Evolutionary conservation across 305 asterid species (phyloP), one percentile per base, ranked within the genome.

Genomic region (Ajuga reptans): DNA sequence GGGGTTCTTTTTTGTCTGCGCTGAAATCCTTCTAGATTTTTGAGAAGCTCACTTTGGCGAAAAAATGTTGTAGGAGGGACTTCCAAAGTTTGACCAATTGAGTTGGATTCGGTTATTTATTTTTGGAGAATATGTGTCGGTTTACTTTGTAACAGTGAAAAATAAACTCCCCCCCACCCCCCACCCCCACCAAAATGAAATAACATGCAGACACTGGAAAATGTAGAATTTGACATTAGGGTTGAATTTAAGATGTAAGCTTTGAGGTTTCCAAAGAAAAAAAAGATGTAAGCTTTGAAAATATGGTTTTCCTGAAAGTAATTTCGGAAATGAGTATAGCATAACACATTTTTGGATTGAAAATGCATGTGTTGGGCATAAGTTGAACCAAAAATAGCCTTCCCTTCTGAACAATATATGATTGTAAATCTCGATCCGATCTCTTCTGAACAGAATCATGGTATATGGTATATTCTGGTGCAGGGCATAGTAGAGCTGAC

Each of bases 401-500:
- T 9, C 57, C 41, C 43, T 45, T 54, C 41, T 65, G 17, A 42
- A 53, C 49, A 68, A 53, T 64, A 51, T 69, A 56, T 58, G 24
- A 39, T 46, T 36, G 15, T 52, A 41, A 10, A 17, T 80, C 80
- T 72, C 68, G 57, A 66, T 82, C 47, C 68, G 6, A 14, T 43
- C 67, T 68, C 60, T 66, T 59, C 52, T 68, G 42, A 16, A 37
- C 41, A 62, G 41, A 49, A 21, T 21, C 2, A 21, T 21, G 27
- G 64, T 64, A 59, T 69, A 60, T 53, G n/a, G 46, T 68, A 42
- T 18, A 43, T 78, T 75, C 75, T 76, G 58, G 70, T 83, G 82
- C 89, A 90, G 89, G 34, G 72, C 79, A 78, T 65, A 41, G 62
- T 71, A 78, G 56, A 68, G 57, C 69, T 51, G 80, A 75, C 10